A percentile compares a stretch with the other conserved stretches of the same genome.
Evolutionary conservation across 352 stramenopile species (phyloP).

Genomic region (Phytophthora megakarya): DNA sequence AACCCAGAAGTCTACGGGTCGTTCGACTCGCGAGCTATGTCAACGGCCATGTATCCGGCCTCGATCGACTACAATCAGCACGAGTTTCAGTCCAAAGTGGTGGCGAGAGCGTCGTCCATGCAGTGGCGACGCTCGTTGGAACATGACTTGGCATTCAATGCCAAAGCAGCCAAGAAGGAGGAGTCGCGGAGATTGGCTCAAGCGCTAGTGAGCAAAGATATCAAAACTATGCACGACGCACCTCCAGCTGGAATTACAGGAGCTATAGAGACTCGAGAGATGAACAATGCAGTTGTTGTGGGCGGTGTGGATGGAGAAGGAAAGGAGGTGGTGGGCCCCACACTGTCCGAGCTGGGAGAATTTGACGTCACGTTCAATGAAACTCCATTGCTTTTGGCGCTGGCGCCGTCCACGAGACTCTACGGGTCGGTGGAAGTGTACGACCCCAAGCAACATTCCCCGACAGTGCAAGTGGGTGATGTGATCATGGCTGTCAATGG

Average conservation of each 20-base stretch:
- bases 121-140: slow-evolving; percentile 70
- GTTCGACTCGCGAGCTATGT: slow-evolving; percentile 63
- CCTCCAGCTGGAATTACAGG: slow-evolving; percentile 18
- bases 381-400: slow-evolving; percentile 51
- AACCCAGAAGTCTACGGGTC: slow-evolving; percentile 64
- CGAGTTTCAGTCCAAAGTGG: slow-evolving; percentile 41
- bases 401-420: slow-evolving; percentile 71
- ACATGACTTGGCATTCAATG: slow-evolving; percentile 58
- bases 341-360: slow-evolving; percentile 57
- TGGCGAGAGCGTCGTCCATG: slow-evolving; percentile 57
- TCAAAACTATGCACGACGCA: slow-evolving; percentile 18
- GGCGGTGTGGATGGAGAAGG: slow-evolving; percentile 22
- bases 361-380: slow-evolving; percentile 61
- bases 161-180: slow-evolving; percentile 24
- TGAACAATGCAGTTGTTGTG: slow-evolving; percentile 26
- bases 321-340: slow-evolving; percentile 1
- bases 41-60: slow-evolving; percentile 75
- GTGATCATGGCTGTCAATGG: slow-evolving; percentile 74
- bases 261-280: slow-evolving; percentile 24
- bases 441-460: slow-evolving; percentile 53
- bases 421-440: slow-evolving; percentile 82
- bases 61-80: slow-evolving; percentile 62
- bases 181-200: slow-evolving; percentile 32
- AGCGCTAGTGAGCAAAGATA: slow-evolving; percentile 28
- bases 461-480: slow-evolving; percentile 59